Percentiles rank a stretch among this genome's conserved stretches.
These are phyloP conservation scores for Evansstolkia leycettana DNA, from an alignment of 495 filamentous ascomycete species.

Conservation along the genomic window DNA sequence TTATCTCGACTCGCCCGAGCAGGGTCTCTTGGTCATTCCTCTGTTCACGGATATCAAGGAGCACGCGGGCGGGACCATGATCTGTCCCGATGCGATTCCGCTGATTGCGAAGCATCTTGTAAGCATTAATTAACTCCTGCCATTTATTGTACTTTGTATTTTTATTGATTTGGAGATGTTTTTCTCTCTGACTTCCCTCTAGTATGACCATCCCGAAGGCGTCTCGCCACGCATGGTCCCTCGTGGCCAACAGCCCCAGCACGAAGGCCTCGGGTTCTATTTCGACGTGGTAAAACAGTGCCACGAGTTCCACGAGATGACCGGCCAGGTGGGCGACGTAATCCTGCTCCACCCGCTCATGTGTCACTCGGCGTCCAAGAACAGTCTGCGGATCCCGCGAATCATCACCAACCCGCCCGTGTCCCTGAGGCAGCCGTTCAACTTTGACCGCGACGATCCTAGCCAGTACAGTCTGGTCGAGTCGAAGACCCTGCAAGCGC, in stretches of 20 bases:
- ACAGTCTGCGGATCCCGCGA: slow-evolving; percentile 43
- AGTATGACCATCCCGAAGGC: slow-evolving; percentile 53
- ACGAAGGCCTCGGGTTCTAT: slow-evolving; percentile 41
- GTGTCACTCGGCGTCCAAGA: slow-evolving; percentile 53
- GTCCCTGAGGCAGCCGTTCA: slow-evolving; percentile 48
- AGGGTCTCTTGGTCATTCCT: slow-evolving; percentile 58
- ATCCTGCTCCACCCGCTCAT: slow-evolving; percentile 63
- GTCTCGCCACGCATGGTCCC: slow-evolving; percentile 55
- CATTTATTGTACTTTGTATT: too few relatives aligned
- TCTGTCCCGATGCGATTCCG: slow-evolving; percentile 47
- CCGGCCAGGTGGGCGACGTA: slow-evolving; percentile 53
- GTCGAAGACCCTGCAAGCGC: slow-evolving; percentile 45
- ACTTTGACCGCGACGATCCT: slow-evolving; percentile 46
- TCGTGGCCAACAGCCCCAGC: slow-evolving; percentile 27
- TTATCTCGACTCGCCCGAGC: slow-evolving; percentile 62
- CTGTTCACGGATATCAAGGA: slow-evolving; percentile 53
- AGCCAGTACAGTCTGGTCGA: slow-evolving; percentile 55
- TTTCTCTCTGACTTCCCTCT: neutral
- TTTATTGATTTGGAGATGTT: too few relatives aligned
- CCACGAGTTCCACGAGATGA: slow-evolving; percentile 51
- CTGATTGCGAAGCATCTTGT: slow-evolving; percentile 44
- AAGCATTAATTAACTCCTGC: slow-evolving; percentile 3
- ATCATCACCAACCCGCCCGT: slow-evolving; percentile 68
- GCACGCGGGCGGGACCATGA: slow-evolving; percentile 55
- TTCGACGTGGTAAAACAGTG: slow-evolving; percentile 32